Base-by-base conservation (phyloP, 2,329 filamentous ascomycete genomes). In the Pseudogymnoascus sp. region DNA sequence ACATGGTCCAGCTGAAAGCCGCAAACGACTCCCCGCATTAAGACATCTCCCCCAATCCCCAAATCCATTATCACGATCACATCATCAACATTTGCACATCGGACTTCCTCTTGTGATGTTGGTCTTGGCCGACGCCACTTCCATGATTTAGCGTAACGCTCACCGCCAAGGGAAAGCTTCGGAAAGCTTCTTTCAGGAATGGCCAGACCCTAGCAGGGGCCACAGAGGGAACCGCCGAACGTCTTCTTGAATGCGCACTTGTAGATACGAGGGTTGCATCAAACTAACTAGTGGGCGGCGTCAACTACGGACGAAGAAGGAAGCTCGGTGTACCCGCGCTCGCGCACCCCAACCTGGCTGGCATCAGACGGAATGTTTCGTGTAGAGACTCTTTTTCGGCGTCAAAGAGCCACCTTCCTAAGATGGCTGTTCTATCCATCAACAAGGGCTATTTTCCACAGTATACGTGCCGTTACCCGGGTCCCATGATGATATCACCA, bases 121-220 rank as follows among this genome's bases (percentile, higher is more conserved):
- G 48, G 25, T 54, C 48, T 54, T 54, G 48, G 48, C 48, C 48
- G 48, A 54, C 48, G 48, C 48, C 48, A 54, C 48, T 31, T 54
- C 48, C 48, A 54, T 11, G n/a, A 31, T 28, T 23, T 54, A 54
- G 25, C 10, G 23, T 25, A 54, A 16, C 16, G 7, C 14, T 54
- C 48, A 16, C 25, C 25, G 48, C 25, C 48, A 54, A 54, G 48
- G 25, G 23, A 54, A 54, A 54, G 48, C 48, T 31, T 31, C 48
- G 8, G 11, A 54, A 54, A 54, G 48, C 48, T 54, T 54, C 48
- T 54, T 54, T 28, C 31, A 10, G 14, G 25, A 31, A 28, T 54
- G 48, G 25, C 48, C 8, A 31, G 48, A 31, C 48, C 23, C 23
- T 16, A 31, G 25, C 8, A 28, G 6, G 8, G 48, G 48, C 23